Evolutionary conservation across 257 asterid species (phyloP).

Genomic region (Nicotiana tabacum): DNA sequence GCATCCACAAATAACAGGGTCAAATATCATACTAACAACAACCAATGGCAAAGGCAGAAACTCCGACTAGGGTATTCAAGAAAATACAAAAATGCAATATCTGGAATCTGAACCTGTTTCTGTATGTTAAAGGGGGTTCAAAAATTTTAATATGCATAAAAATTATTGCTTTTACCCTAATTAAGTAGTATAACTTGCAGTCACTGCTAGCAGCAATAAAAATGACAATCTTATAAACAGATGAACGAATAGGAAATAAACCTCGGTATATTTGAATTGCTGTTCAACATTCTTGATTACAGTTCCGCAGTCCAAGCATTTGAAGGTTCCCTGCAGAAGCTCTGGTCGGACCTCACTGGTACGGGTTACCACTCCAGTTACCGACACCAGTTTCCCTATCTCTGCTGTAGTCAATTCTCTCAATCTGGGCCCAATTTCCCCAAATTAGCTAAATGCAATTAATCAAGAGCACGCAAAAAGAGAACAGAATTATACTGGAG

Average conservation of each 20-base stretch:
- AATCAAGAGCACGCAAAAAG: background rate
- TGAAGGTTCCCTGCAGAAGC: conserved; percentile 82
- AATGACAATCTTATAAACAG: too few species aligned
- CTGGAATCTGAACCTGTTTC: too few species aligned
- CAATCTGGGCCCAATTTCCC: conserved; percentile 25
- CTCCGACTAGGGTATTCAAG: too few species aligned
- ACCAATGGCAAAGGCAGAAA: background rate
- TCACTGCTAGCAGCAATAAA: too few species aligned
- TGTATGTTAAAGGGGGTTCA: too few species aligned
- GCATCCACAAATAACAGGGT: background rate
- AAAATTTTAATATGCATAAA: too few species aligned
- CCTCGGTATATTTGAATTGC: conserved; percentile 97
- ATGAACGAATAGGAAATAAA: conserved; percentile 11
- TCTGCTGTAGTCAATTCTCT: conserved; percentile 84
- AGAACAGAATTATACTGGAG: background rate
- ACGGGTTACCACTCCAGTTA: conserved; percentile 91
- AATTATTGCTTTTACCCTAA: too few species aligned
- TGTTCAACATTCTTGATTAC: conserved; percentile 76
- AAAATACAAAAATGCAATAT: too few species aligned
- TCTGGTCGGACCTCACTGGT: conserved; percentile 97
- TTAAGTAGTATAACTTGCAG: too few species aligned
- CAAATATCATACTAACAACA: background rate
- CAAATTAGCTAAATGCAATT: background rate
- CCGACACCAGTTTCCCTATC: conserved; percentile 86
- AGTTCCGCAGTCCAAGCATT: conserved; percentile 86